Conservation (phyloP, 495 filamentous ascomycete genomes). For the Astrothelium subdiscretum region DNA sequence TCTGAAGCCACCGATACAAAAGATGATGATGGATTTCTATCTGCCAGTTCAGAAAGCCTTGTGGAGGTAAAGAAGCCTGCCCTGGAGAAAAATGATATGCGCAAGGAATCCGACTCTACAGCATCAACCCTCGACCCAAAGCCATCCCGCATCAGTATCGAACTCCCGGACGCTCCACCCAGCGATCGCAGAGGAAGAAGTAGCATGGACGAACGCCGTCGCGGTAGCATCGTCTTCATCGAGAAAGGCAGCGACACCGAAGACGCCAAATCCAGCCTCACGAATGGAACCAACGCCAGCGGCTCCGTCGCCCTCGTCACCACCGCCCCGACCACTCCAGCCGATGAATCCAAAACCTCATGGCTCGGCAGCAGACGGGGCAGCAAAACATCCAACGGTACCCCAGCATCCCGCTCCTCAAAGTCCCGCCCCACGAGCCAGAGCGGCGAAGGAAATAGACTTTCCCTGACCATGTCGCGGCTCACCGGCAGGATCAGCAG, state of each 20-base stretch:
- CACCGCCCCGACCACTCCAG: slow-evolving; percentile 13
- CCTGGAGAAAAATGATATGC: background rate
- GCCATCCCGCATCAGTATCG: slow-evolving; percentile 7
- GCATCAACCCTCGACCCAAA: slow-evolving; percentile 3
- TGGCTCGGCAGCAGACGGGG: slow-evolving; percentile 11
- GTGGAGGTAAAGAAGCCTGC: background rate
- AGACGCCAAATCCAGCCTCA: slow-evolving; percentile 8
- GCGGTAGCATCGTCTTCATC: background rate
- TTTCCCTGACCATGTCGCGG: slow-evolving; percentile 15
- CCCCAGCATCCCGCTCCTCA: background rate
- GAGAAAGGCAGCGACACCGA: slow-evolving; percentile 3
- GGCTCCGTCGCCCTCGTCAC: background rate
- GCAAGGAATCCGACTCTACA: slow-evolving; percentile 4
- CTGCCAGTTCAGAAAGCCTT: slow-evolving; percentile 1
- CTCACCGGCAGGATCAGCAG: slow-evolving; percentile 19
- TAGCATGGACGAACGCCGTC: background rate
- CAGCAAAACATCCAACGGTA: background rate
- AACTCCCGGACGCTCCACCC: background rate
- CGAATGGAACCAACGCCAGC: slow-evolving; percentile 2
- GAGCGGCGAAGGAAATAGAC: slow-evolving; percentile 4
- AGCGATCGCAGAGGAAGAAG: background rate
- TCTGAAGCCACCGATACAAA: slow-evolving; percentile 31
- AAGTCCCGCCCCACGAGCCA: background rate
- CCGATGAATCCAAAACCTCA: slow-evolving; percentile 10
- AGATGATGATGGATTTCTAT: slow-evolving; percentile 6